These are phyloP conservation scores for Corchorus olitorius DNA, from an alignment of 345 rosid genomes.

Conservation along the genomic window DNA sequence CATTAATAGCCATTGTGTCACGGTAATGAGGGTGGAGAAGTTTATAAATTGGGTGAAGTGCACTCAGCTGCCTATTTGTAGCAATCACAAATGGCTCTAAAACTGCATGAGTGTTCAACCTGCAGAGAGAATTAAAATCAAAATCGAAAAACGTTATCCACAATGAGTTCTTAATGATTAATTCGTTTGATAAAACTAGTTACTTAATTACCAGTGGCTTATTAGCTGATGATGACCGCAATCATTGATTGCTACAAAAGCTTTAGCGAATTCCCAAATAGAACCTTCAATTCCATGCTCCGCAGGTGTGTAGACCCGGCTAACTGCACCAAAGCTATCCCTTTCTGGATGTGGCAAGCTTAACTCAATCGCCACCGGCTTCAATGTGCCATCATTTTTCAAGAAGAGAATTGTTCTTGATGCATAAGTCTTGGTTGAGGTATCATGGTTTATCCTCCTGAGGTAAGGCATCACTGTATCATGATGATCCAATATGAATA, in stretches of 20 bases:
- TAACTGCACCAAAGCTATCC: slow-evolving; percentile 53
- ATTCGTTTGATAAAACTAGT: background rate
- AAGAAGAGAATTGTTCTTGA: slow-evolving; percentile 67
- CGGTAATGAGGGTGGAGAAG: slow-evolving; percentile 85
- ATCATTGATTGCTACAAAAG: slow-evolving; percentile 74
- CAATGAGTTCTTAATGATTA: background rate
- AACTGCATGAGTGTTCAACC: slow-evolving; percentile 79
- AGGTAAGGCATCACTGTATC: slow-evolving; percentile 76
- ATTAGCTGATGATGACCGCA: slow-evolving; percentile 86
- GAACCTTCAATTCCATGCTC: slow-evolving; percentile 56
- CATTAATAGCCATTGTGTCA: slow-evolving; percentile 85
- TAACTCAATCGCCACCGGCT: slow-evolving; percentile 76
- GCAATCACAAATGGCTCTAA: slow-evolving; percentile 88
- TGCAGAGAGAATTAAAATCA: slow-evolving; percentile 20
- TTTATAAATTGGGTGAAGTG: slow-evolving; percentile 77
- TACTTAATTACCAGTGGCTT: slow-evolving; percentile 69
- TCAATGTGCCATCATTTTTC: slow-evolving; percentile 66
- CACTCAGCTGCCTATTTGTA: slow-evolving; percentile 70
- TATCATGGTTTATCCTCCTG: slow-evolving; percentile 56
- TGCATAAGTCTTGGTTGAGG: slow-evolving; percentile 76
- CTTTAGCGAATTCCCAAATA: slow-evolving; percentile 88
- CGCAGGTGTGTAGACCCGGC: slow-evolving; percentile 70
- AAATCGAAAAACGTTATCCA: background rate
- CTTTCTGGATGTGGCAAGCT: slow-evolving; percentile 81
- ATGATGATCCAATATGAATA: slow-evolving; percentile 78